A percentile compares a stretch with the other conserved stretches of the same genome.
These are phyloP conservation scores for Aegilops bicornis DNA, from an alignment of 176 grass and related monocot genomes.

Conservation along the genomic window DNA sequence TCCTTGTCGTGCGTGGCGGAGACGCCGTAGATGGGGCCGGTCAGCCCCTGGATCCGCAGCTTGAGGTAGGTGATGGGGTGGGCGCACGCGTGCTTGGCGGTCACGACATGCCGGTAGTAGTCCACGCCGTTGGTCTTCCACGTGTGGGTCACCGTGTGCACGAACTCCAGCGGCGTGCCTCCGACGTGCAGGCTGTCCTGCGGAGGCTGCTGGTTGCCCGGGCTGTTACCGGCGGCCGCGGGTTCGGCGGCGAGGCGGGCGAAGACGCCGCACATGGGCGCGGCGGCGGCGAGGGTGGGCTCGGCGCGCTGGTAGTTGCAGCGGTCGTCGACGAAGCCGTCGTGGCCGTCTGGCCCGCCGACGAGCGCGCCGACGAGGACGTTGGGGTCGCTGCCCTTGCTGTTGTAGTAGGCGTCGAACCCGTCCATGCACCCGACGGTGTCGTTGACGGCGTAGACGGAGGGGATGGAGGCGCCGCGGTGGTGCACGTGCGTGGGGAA, in stretches of 20 bases:
- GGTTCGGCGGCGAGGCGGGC: slow-evolving; percentile 42
- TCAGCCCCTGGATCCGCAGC: slow-evolving; percentile 47
- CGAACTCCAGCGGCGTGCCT: slow-evolving; percentile 49
- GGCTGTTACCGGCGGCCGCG: background rate
- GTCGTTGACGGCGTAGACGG: slow-evolving; percentile 27
- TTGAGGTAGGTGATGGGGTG: slow-evolving; percentile 69
- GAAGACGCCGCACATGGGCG: slow-evolving; percentile 75
- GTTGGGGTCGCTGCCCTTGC: slow-evolving; percentile 60
- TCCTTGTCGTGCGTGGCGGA: slow-evolving; percentile 32
- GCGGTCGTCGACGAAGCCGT: slow-evolving; percentile 71
- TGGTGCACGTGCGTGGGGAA: slow-evolving; percentile 81
- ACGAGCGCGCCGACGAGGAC: slow-evolving; percentile 72
- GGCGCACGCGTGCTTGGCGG: slow-evolving; percentile 48
- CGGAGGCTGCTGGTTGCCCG: slow-evolving; percentile 5
- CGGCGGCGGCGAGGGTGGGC: slow-evolving; percentile 57
- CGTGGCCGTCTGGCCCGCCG: slow-evolving; percentile 66
- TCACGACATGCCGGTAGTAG: slow-evolving; percentile 68
- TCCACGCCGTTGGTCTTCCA: slow-evolving; percentile 54
- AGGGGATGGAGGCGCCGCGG: slow-evolving; percentile 88
- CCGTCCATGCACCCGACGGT: slow-evolving; percentile 65
- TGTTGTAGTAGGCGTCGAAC: slow-evolving; percentile 80
- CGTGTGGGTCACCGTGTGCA: slow-evolving; percentile 66
- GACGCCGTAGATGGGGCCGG: slow-evolving; percentile 60
- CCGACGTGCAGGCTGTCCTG: background rate
- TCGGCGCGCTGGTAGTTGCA: slow-evolving; percentile 76